Percentiles rank a stretch among this genome's conserved stretches.
phyloP scores from a whole-genome alignment of 441 rosid genomes.

The Brassica hybrid region DNA sequence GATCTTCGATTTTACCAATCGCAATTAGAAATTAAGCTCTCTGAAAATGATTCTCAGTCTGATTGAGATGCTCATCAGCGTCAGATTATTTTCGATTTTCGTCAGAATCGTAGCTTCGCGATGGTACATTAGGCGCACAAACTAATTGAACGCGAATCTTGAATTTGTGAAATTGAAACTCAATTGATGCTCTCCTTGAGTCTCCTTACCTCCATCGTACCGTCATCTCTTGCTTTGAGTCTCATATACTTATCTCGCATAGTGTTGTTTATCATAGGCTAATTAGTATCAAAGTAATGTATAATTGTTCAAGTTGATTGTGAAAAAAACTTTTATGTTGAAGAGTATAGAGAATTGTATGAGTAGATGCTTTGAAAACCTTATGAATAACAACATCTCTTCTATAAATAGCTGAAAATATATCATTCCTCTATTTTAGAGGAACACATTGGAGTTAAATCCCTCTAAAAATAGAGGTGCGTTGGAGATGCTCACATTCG shows the following conservation, averaged over 20 bases:
- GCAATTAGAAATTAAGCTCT: constrained; percentile 6
- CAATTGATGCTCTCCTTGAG: neutral
- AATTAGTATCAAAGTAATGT: constrained; percentile 4
- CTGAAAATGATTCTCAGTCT: neutral
- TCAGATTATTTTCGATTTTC: constrained; percentile 16
- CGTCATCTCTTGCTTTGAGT: neutral
- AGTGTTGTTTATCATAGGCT: constrained; percentile 13
- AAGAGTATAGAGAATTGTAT: neutral
- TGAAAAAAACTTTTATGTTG: neutral
- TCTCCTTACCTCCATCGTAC: neutral
- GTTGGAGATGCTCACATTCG: neutral
- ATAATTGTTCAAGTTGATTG: neutral
- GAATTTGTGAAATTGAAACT: neutral
- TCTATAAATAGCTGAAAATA: neutral
- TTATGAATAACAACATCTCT: neutral
- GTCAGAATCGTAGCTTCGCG: constrained; percentile 19
- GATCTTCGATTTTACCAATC: constrained; percentile 15
- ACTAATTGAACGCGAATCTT: neutral
- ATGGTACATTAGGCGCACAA: constrained; percentile 30
- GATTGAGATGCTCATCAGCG: neutral
- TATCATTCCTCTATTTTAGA: neutral
- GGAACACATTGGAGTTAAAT: too few relatives aligned
- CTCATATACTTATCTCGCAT: neutral
- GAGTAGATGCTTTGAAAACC: constrained; percentile 2
- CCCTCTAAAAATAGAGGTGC: too few relatives aligned